Evolutionary conservation across 2,329 filamentous ascomycete species (phyloP), one percentile per base, ranked within the genome.

Genomic region (Aspergillus sp.): DNA sequence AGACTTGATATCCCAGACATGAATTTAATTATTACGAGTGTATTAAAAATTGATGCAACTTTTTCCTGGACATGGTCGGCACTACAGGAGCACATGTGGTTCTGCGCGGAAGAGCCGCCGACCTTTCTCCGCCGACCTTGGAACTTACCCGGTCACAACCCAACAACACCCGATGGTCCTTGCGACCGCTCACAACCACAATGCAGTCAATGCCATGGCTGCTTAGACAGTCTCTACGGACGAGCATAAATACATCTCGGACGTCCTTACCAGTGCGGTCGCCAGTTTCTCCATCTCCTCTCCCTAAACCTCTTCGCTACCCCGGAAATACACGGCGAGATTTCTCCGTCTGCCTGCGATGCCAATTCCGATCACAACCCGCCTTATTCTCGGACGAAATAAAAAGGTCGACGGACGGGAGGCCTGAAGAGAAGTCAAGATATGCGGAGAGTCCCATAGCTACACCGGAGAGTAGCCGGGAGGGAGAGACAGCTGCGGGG

Each of bases 341-440:
- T 45, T 73, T 74, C 66, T 75, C 76, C 54, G 71, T 72, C 56
- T 80, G 78, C 61, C 52, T 77, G 61, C 74, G 73, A 73, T 79
- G 77, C 42, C 76, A 72, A 57, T 75, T 75, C 54, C 74, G 73
- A 47, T 66, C 58, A 37, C 70, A 70, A n/a, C 62, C 63, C 9
- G 49, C 57, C 22, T 70, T 68, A 17, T 72, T 70, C 2, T 57
- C 60, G 17, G 56, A 64, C 22, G 70, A 69, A 37, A 63, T 61
- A 33, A 51, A 22, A 27, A 54, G 46, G 40, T 19, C 46, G 12
- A 24, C 30, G 39, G 57, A 57, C 6, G 48, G 12, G 4, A 57
- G 48, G 15, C 1, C 51, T 17, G 44, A 51, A 17, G 61, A 66
- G 7, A 64, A 63, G 42, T 49, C 40, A 4, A 62, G 62, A 20